phyloP scores from a whole-genome alignment of 2,329 filamentous ascomycete species.

The Mariannaea elegans region DNA sequence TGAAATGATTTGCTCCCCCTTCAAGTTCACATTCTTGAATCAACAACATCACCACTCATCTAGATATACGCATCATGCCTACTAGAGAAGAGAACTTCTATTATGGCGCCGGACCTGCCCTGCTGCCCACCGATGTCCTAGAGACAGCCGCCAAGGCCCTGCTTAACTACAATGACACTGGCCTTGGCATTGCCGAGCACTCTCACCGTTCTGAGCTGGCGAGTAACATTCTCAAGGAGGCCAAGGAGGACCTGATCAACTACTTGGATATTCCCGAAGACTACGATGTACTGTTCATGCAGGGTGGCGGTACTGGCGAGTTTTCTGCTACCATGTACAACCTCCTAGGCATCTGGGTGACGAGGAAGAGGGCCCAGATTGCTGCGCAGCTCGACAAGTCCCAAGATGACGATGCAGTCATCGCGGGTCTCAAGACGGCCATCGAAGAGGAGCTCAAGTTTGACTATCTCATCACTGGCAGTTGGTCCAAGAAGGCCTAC shows the following conservation, averaged over 20 bases:
- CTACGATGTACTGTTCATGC: conserved; percentile 90
- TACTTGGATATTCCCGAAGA: conserved; percentile 85
- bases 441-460: conserved; percentile 77
- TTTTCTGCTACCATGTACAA: conserved; percentile 89
- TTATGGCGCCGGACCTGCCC: conserved; percentile 91
- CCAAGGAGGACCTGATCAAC: conserved; percentile 76
- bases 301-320: conserved; percentile 85
- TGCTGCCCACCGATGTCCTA: conserved; percentile 82
- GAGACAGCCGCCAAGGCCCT: conserved; percentile 80
- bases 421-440: conserved; percentile 68
- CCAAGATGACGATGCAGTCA: conserved; percentile 58
- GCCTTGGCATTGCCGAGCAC: conserved; percentile 88
- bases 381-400: conserved; percentile 61
- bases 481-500: conserved; percentile 87
- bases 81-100: conserved; percentile 79
- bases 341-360: conserved; percentile 83
- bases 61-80: conserved; percentile 62
- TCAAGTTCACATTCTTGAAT: too few relatives aligned
- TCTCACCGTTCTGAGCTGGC: conserved; percentile 87
- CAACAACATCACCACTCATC: conserved; percentile 4
- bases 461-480: conserved; percentile 91
- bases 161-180: conserved; percentile 81
- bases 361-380: conserved; percentile 69
- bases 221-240: conserved; percentile 78
- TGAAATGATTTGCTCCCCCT: conserved; percentile 2